These are phyloP conservation scores for Arthrobotrys sinensis DNA, from an alignment of 2,329 filamentous ascomycete genomes.

Conservation along the genomic window DNA sequence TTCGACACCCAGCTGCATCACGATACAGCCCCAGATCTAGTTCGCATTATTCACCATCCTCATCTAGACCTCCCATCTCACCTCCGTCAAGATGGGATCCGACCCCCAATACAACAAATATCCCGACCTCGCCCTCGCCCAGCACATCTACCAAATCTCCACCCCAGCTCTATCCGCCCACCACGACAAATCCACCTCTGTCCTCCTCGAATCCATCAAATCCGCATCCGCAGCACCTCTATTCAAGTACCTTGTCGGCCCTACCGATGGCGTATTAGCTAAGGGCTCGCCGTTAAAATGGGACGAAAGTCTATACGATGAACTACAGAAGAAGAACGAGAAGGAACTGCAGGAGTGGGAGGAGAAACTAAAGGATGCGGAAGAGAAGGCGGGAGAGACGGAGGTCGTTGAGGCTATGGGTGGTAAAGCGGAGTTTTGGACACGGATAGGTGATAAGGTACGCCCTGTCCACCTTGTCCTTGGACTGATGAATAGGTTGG, in stretches of 20 bases:
- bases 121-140: slow-evolving; percentile 83
- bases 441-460: slow-evolving; percentile 95
- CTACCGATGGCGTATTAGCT: slow-evolving; percentile 75
- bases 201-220: slow-evolving; percentile 84
- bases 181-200: slow-evolving; percentile 81
- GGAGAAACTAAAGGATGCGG: slow-evolving; percentile 92
- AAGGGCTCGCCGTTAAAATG: slow-evolving; percentile 81
- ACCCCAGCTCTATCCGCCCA: slow-evolving; percentile 79
- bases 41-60: slow-evolving; percentile 4
- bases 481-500: not conserved
- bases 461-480: slow-evolving; percentile 42
- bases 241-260: slow-evolving; percentile 87
- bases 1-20: not conserved
- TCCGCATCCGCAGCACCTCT: slow-evolving; percentile 90
- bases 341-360: slow-evolving; percentile 82
- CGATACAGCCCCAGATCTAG: slow-evolving; percentile 16
- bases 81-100: slow-evolving; percentile 61
- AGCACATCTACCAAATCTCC: slow-evolving; percentile 89
- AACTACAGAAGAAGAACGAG: slow-evolving; percentile 82
- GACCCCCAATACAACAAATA: slow-evolving; percentile 90
- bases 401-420: slow-evolving; percentile 93
- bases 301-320: slow-evolving; percentile 90
- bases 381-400: slow-evolving; percentile 95
- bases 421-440: slow-evolving; percentile 96
- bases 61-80: slow-evolving; percentile 11